Conservation (phyloP, 192 early-diverging fungal species). For the Funneliformis mosseae region DNA sequence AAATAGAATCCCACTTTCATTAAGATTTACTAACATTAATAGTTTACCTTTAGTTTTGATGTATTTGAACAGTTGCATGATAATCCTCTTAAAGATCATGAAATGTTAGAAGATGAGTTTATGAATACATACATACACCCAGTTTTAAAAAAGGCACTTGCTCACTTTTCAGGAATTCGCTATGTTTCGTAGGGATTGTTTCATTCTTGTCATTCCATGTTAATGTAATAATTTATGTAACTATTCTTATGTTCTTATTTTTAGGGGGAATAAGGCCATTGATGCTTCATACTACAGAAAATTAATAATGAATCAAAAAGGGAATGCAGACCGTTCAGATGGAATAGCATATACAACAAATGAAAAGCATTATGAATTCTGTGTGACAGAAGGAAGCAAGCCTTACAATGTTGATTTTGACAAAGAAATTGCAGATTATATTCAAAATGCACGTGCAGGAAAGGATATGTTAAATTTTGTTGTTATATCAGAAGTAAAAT, state of each 20-base stretch:
- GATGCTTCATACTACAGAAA: constrained; percentile 20
- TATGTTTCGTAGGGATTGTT: no score
- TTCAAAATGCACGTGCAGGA: constrained; percentile 18
- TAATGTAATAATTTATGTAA: neutral
- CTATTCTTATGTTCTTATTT: neutral
- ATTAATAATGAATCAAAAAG: constrained; percentile 9
- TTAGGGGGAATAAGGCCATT: constrained; percentile 21
- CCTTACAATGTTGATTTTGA: neutral
- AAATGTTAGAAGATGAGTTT: constrained; percentile 27
- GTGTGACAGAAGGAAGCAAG: constrained; percentile 5
- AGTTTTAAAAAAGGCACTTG: constrained; percentile 18
- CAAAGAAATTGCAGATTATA: constrained; percentile 25
- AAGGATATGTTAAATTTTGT: constrained; percentile 29
- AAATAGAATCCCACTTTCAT: neutral
- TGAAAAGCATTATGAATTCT: constrained; percentile 28
- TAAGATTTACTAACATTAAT: constrained; percentile 5
- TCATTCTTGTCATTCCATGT: no score
- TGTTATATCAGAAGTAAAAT: constrained; percentile 27
- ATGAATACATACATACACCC: constrained; percentile 28
- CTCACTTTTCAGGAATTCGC: neutral
- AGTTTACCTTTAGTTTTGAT: constrained; percentile 24
- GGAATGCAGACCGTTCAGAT: constrained; percentile 15
- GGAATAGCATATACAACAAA: constrained; percentile 13
- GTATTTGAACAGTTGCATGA: neutral
- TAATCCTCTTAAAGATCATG: constrained; percentile 15